Percentiles rank a stretch among this genome's conserved stretches.
Conservation (phyloP, 2,329 filamentous ascomycete genomes). For the Orbilia ellipsospora region DNA sequence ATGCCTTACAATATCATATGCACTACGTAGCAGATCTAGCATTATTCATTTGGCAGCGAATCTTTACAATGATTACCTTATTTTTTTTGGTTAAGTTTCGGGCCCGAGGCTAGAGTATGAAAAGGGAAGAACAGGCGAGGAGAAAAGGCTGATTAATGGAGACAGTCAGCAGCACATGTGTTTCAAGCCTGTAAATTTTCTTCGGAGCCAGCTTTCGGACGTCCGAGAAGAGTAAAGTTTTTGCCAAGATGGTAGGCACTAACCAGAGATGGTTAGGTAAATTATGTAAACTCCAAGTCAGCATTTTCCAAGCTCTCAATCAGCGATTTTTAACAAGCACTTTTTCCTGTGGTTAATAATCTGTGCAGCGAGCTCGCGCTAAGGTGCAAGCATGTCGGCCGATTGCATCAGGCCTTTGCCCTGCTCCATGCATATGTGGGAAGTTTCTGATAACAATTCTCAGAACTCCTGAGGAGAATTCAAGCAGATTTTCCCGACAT, state of each 20-base stretch:
- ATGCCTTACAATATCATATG: no score
- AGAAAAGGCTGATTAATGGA: background rate
- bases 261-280: slow-evolving; percentile 9
- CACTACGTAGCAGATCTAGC: no score
- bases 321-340: background rate
- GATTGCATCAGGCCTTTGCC: no score
- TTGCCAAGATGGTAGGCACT: background rate
- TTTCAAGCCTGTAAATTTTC: background rate
- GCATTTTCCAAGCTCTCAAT: slow-evolving; percentile 9
- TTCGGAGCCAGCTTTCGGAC: background rate
- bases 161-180: background rate
- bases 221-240: background rate
- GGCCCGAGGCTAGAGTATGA: no score
- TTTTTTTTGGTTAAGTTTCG: background rate
- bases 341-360: background rate
- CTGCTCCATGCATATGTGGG: no score
- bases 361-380: background rate
- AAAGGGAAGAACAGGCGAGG: background rate
- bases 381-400: no score
- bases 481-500: no score
- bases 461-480: no score
- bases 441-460: no score
- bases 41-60: no score
- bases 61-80: slow-evolving; percentile 29
- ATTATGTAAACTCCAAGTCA: slow-evolving; percentile 39